A percentile compares a stretch with the other conserved stretches of the same genome.
Evolutionary conservation across 345 rosid species (phyloP).

Genomic region (Citrus medica): DNA sequence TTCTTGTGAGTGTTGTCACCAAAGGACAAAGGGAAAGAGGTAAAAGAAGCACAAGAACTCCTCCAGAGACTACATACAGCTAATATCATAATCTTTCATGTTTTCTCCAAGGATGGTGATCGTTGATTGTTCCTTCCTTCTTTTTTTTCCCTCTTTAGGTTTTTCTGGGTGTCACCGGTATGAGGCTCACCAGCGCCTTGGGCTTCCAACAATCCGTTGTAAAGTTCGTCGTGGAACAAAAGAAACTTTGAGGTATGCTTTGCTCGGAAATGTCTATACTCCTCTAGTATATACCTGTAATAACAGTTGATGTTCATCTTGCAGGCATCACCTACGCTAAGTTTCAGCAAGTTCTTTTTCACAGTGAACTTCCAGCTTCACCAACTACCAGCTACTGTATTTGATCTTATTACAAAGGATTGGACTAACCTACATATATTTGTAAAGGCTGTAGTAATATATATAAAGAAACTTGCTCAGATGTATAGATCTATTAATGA

Average conservation of each 20-base stretch:
- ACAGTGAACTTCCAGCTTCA: not conserved
- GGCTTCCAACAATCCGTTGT: conserved; percentile 83
- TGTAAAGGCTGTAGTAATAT: too few relatives aligned
- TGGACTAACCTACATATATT: not conserved
- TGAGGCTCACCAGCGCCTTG: conserved; percentile 87
- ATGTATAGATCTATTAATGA: not conserved
- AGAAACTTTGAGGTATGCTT: conserved; percentile 67
- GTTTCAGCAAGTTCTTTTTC: not conserved
- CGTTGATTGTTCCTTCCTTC: not conserved
- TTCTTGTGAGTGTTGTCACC: too few relatives aligned
- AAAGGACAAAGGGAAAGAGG: not conserved
- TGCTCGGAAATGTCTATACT: not conserved
- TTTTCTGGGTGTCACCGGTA: conserved; percentile 93
- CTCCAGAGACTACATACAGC: not conserved
- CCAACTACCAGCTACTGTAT: not conserved
- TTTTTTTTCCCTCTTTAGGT: conserved; percentile 32
- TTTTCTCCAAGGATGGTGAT: not conserved
- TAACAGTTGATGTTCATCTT: conserved; percentile 11
- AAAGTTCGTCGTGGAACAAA: conserved; percentile 88
- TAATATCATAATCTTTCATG: not conserved
- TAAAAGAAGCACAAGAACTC: not conserved
- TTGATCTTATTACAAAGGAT: not conserved
- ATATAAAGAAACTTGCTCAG: not conserved
- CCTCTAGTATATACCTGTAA: not conserved
- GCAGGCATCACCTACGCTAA: conserved; percentile 92